phyloP scores from a whole-genome alignment of 2,329 filamentous ascomycete species.

The Penicillium sp. region DNA sequence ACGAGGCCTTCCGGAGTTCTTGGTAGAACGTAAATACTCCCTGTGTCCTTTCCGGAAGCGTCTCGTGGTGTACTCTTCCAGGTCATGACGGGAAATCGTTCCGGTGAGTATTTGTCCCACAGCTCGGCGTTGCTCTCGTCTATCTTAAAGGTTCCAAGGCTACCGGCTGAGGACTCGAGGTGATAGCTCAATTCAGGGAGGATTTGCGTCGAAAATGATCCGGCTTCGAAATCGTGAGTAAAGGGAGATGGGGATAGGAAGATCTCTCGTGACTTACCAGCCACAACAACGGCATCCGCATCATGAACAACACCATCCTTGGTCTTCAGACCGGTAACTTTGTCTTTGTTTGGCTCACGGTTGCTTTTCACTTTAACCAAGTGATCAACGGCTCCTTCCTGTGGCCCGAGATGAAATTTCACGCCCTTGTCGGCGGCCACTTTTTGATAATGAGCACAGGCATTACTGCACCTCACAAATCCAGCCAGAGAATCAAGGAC shows the following conservation, averaged over 20 bases:
- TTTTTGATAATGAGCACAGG: constrained; percentile 17
- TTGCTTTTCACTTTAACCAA: constrained; percentile 21
- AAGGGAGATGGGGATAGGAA: background rate
- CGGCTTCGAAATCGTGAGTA: constrained; percentile 23
- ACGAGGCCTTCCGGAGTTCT: constrained; percentile 28
- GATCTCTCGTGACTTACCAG: constrained; percentile 21
- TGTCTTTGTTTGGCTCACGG: background rate
- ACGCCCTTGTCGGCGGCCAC: constrained; percentile 28
- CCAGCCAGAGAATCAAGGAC: constrained; percentile 18
- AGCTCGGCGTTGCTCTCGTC: constrained; percentile 21
- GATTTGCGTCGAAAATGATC: constrained; percentile 35
- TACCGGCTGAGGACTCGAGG: constrained; percentile 33
- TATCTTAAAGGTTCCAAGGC: constrained; percentile 32
- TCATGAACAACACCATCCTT: constrained; percentile 21
- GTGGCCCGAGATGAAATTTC: constrained; percentile 27
- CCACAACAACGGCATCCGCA: constrained; percentile 26
- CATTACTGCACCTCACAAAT: constrained; percentile 18
- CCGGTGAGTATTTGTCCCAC: constrained; percentile 38
- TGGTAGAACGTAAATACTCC: constrained; percentile 33
- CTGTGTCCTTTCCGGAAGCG: constrained; percentile 30
- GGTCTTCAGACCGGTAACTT: constrained; percentile 23
- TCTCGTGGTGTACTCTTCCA: constrained; percentile 34
- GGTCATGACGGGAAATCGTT: constrained; percentile 34
- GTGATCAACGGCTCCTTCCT: constrained; percentile 25
- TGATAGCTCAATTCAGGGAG: constrained; percentile 31